These are phyloP conservation scores for Phoenix dactylifera DNA, from an alignment of 176 grass and related monocot species.

Conservation along the genomic window DNA sequence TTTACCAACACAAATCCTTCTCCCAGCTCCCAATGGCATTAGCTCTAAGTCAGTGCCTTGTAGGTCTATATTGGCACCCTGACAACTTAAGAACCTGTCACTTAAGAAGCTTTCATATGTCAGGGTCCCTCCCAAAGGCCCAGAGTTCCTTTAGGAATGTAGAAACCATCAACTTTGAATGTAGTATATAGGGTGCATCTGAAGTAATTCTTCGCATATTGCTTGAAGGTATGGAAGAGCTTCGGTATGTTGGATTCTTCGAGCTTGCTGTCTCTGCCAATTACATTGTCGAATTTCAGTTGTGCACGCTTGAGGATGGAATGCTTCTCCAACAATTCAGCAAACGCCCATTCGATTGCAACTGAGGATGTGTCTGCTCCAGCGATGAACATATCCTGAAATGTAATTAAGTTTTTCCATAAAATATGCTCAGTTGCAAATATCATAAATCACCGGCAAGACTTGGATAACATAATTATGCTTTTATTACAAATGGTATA, in stretches of 20 bases:
- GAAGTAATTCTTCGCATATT: slow-evolving; percentile 25
- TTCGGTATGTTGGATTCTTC: slow-evolving; percentile 18
- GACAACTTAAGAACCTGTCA: slow-evolving; percentile 12
- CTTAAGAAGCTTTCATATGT: slow-evolving; percentile 6
- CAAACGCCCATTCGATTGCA: slow-evolving; percentile 27
- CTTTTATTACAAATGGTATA: too few species aligned
- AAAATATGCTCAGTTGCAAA: too few species aligned
- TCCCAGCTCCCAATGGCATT: slow-evolving; percentile 24
- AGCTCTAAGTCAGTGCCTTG: slow-evolving; percentile 24
- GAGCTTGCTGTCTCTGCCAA: slow-evolving; percentile 6
- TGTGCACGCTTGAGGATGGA: slow-evolving; percentile 11
- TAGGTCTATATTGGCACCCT: slow-evolving; percentile 21
- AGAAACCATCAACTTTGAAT: slow-evolving; percentile 19
- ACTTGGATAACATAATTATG: too few species aligned
- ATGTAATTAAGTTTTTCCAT: too few species aligned
- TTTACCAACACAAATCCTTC: slow-evolving; percentile 24
- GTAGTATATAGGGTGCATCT: slow-evolving; percentile 9
- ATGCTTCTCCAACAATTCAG: slow-evolving; percentile 14
- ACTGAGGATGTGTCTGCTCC: slow-evolving; percentile 23
- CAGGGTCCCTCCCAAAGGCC: slow-evolving; percentile 20
- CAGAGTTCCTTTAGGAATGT: slow-evolving; percentile 24
- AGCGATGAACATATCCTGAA: slow-evolving; percentile 28
- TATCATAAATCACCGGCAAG: too few species aligned
- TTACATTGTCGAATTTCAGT: slow-evolving; percentile 17
- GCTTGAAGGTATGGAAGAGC: slow-evolving; percentile 17